Percentiles rank a stretch among this genome's conserved stretches.
phyloP scores from a whole-genome alignment of 2,329 filamentous ascomycete species.

The Colletotrichum spinosum region DNA sequence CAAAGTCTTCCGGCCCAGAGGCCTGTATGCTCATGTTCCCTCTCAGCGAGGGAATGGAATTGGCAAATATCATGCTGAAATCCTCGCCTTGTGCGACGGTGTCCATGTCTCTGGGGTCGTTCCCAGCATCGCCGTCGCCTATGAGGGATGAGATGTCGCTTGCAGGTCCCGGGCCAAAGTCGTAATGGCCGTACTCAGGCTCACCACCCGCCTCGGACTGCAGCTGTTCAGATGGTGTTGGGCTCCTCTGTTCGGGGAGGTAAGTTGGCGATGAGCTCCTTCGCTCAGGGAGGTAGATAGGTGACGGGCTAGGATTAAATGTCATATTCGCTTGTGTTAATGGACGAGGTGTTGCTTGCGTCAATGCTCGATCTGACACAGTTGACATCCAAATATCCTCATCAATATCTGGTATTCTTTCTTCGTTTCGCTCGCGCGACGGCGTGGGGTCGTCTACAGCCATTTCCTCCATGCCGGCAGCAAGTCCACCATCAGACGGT shows the following conservation, averaged over 20 bases:
- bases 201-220: constrained; percentile 31
- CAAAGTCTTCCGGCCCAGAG: constrained; percentile 57
- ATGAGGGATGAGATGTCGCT: constrained; percentile 32
- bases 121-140: constrained; percentile 38
- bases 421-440: constrained; percentile 30
- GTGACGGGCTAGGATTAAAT: constrained; percentile 9
- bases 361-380: constrained; percentile 41
- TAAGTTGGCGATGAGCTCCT: neutral
- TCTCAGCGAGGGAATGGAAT: constrained; percentile 64
- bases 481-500: constrained; percentile 31
- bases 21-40: constrained; percentile 51
- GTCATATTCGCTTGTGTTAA: constrained; percentile 21
- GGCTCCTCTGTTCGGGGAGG: constrained; percentile 21
- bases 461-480: constrained; percentile 43
- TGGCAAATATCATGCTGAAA: constrained; percentile 70
- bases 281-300: neutral
- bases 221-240: constrained; percentile 26
- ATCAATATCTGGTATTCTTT: constrained; percentile 43
- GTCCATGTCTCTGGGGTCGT: constrained; percentile 47
- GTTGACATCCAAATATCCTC: constrained; percentile 61
- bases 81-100: constrained; percentile 64
- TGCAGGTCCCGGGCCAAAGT: constrained; percentile 29
- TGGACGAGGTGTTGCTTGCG: constrained; percentile 51
- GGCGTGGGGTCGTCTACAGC: constrained; percentile 46
- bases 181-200: constrained; percentile 25